Evolutionary conservation across 345 rosid species (phyloP), one percentile per base, ranked within the genome.

Genomic region (Moricandia moricandioides): DNA sequence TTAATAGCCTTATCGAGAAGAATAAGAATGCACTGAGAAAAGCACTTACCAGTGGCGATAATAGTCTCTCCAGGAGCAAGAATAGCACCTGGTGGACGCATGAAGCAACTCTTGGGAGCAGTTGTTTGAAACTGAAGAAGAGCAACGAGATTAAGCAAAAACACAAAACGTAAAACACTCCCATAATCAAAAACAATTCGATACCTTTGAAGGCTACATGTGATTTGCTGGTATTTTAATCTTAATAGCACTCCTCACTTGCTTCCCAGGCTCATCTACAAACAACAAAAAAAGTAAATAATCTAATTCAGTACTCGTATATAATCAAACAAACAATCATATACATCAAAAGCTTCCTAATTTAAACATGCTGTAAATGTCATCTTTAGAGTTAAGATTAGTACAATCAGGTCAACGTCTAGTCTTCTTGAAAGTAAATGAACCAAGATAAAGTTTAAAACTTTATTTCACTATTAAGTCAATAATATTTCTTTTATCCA

Each of bases 231-330:
- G 86, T 88, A 78, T 96, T 96, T 96, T 96, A 37, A 96, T 91
- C 86, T 82, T 92, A 76, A 96, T 85, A 24, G 98, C 99, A 18
- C 97, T 96, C 74, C 96, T 87, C 8, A 85, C 98, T 79, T 96
- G 99, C 89, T 96, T 96, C 71, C 97, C 99, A 72, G 98, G 91
- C 85, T 96, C 99, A 83, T 92, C 99, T 96, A 69, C 64, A 84
- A 73, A 79, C 51, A 51, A 70, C 0, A 56, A 21, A 12, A 40
- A 43, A 4, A 72, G 30, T 3, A 31, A 30, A 30, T 12, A 54
- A 67, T 18, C 10, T 14, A 55, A 67, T 26, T 79, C 52, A 67
- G 13, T 58, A 33, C 17, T 13, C 17, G 13, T 17, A 45, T 45
- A 8, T 24, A 24, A 40, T 57, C 54, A 69, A 43, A 13, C 3